Base-by-base conservation (phyloP, 192 early-diverging fungal genomes). In the Backusella parvicylindrica region DNA sequence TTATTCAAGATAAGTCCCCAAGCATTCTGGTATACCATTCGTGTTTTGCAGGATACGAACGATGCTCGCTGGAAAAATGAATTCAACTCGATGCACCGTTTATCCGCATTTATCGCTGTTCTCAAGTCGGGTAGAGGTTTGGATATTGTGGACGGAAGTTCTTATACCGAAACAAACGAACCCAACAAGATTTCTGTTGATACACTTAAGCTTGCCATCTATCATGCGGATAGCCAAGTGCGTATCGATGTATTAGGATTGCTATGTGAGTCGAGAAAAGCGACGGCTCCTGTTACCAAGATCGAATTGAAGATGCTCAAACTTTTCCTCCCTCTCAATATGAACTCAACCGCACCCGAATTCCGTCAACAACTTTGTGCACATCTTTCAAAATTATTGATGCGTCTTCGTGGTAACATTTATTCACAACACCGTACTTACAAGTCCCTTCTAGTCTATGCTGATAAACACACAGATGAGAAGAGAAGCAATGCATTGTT, bases 191-290 rank as follows among this genome's bases (percentile, higher is more conserved):
- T 89, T 9, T 72, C 79, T 7, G 71, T 85, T 28, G 79, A 84
- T 2, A 64, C 77, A 66, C 82, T 97, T 23, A 79, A 83, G 36
- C 77, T 84, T 8, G 91, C 94, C 2, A 90, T 94, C 63, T 83
- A 87, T 50, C 93, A 95, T 76, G 86, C 86, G 1, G 94, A 95
- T 69, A 73, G 78, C 53, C 87, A 90, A 28, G 85, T 96, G 37
- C 90, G 96, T 4, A 86, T 89, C 11, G 95, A 97, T 65, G 91
- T 91, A 3, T 76, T 95, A 21, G 92, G 92, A 4, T 85, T 97
- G 9, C 80, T 97, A 9, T 95, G 95, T 75, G 96, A 96, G 70
- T 88, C 93, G 2, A 82, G 88, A 60, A 88, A 91, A n/a, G 84
- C 88, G 18, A 87, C 91, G 0, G 84, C 86, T 11, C 87, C 89